Conservation (phyloP, 805 yeast species). For the Teunomyces kruisii region DNA sequence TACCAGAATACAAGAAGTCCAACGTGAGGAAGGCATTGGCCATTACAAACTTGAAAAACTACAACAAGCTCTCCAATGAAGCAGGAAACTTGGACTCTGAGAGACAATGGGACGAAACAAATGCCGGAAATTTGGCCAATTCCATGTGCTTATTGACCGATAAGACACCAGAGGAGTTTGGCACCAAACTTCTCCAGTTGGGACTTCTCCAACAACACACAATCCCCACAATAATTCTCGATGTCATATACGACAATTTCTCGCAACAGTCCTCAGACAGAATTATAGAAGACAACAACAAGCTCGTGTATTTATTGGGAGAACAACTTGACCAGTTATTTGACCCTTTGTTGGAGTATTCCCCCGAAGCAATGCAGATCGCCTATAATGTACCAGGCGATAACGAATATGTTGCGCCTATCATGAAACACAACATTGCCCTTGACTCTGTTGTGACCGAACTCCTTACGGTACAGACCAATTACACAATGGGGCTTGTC, state of each 20-base stretch:
- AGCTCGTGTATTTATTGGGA: slow-evolving; percentile 73
- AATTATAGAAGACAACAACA: slow-evolving; percentile 67
- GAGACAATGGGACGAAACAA: slow-evolving; percentile 64
- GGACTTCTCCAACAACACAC: slow-evolving; percentile 56
- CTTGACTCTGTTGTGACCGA: slow-evolving; percentile 63
- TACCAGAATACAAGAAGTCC: slow-evolving; percentile 46
- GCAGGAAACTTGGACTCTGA: slow-evolving; percentile 18
- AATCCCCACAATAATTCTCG: slow-evolving; percentile 60
- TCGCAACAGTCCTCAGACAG: slow-evolving; percentile 26
- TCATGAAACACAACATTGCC: slow-evolving; percentile 6
- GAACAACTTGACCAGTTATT: slow-evolving; percentile 84
- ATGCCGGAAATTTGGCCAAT: slow-evolving; percentile 79
- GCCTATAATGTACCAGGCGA: slow-evolving; percentile 61
- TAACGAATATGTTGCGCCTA: slow-evolving; percentile 9
- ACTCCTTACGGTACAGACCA: slow-evolving; percentile 67
- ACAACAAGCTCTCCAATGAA: slow-evolving; percentile 51
- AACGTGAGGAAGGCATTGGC: slow-evolving; percentile 77
- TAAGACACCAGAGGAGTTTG: slow-evolving; percentile 56
- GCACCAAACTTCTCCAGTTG: slow-evolving; percentile 51
- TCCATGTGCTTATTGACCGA: slow-evolving; percentile 55
- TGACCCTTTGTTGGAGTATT: slow-evolving; percentile 86
- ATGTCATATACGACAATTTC: slow-evolving; percentile 67
- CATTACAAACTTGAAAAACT: slow-evolving; percentile 66
- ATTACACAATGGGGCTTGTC: slow-evolving; percentile 68
- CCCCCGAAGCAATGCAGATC: slow-evolving; percentile 82